Evolutionary conservation across 352 stramenopile genomes (phyloP), one percentile per base, ranked within the genome.

Genomic region (Pythium angustatum): DNA sequence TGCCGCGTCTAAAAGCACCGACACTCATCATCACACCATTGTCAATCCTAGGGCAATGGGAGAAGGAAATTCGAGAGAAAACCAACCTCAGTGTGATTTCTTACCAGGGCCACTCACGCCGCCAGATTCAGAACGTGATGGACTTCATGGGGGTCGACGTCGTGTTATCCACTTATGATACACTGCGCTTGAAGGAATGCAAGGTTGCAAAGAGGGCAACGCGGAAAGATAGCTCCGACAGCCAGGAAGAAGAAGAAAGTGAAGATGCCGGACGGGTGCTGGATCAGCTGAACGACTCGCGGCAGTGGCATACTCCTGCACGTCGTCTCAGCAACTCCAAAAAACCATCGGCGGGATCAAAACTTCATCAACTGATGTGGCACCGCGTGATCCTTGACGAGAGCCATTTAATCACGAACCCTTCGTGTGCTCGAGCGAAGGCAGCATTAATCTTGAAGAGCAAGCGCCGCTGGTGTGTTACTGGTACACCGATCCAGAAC

Each of bases 401-500:
- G 64, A 93, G 84, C 31, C 89, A 97, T 62, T 73, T 93, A 27
- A 97, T 97, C 62, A 87, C 89, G 30, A 97, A 96, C 15, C 73
- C 80, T n/a, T 85, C 72, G 14, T 88, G 80, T 21, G 85, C 79
- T 28, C 78, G 83, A 48, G 77, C 85, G 0, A 77, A 77, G 24
- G 81, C 83, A 24, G 79, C 81, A 1, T 83, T 78, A 26, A 66
- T 77, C 1, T 76, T 98, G 22, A 75, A 85, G 14, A 90, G 88
- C 33, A 79, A 81, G 57, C 75, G 83, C 3, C 86, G 90, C 8
- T 94, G 93, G 74, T 96, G 88, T 60, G 76, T 98, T 8, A 97
- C 92, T 4, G 91, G 91, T 12, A 98, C 90, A 17, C 90, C 91
- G 1, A 92, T 98, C 49, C 81, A 96, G 43, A 98, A 98, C 69